These are phyloP conservation scores for Omphalotus olearius DNA, from an alignment of 1,284 basidiomycete species.

Conservation along the genomic window DNA sequence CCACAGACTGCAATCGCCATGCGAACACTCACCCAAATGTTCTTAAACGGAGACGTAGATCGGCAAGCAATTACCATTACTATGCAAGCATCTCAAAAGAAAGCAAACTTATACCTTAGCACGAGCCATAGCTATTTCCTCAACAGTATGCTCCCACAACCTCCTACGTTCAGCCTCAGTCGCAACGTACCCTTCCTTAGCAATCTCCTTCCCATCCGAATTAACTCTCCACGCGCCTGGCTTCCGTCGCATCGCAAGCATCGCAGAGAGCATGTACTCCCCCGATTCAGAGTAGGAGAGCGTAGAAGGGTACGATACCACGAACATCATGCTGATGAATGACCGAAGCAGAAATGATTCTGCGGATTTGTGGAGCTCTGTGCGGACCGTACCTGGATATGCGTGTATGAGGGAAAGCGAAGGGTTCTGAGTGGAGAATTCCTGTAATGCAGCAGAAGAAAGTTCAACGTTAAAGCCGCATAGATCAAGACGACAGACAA, in stretches of 20 bases:
- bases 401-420: neutral
- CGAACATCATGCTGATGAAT: neutral
- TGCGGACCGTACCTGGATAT: neutral
- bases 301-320: neutral
- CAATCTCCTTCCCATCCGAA: neutral
- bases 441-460: neutral
- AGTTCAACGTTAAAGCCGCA: neutral
- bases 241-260: neutral
- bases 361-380: neutral
- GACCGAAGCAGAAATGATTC: neutral
- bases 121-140: neutral
- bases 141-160: slow-evolving; percentile 1
- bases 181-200: neutral
- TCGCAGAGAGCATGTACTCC: neutral
- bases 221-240: neutral
- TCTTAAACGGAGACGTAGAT: no score
- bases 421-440: neutral
- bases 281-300: neutral
- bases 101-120: no score
- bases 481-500: no score
- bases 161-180: neutral
- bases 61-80: no score
- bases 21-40: no score
- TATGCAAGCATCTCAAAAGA: no score
- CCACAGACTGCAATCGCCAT: no score